These are phyloP conservation scores for Blumeriella jaapii DNA, from an alignment of 2,329 filamentous ascomycete genomes.

Conservation along the genomic window DNA sequence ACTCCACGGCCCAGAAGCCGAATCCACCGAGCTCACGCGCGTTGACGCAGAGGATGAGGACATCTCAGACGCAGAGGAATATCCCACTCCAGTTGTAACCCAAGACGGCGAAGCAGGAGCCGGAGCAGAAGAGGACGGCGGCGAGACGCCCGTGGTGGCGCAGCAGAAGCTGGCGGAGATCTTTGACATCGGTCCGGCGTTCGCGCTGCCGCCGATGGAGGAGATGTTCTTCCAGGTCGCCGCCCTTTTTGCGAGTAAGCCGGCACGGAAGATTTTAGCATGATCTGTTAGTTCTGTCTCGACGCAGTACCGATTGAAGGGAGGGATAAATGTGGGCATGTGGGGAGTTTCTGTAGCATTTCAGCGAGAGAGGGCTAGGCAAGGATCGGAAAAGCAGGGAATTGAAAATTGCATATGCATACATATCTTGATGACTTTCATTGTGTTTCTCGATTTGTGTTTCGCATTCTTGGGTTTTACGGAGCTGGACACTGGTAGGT, in stretches of 20 bases:
- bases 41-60: slow-evolving; percentile 24
- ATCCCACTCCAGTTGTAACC: slow-evolving; percentile 25
- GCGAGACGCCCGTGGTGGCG: slow-evolving; percentile 49
- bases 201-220: slow-evolving; percentile 59
- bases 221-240: slow-evolving; percentile 68
- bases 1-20: slow-evolving; percentile 27
- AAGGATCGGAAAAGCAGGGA: not conserved
- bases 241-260: slow-evolving; percentile 48
- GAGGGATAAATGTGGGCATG: not conserved
- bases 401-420: too few relatives aligned
- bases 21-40: slow-evolving; percentile 12
- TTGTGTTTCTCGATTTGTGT: too few relatives aligned
- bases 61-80: slow-evolving; percentile 25
- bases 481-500: too few relatives aligned
- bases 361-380: slow-evolving; percentile 1
- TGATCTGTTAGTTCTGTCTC: not conserved
- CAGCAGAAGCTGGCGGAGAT: slow-evolving; percentile 58
- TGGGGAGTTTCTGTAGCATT: slow-evolving; percentile 4
- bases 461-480: too few relatives aligned
- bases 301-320: too few relatives aligned
- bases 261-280: slow-evolving; percentile 23
- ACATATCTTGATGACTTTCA: too few relatives aligned
- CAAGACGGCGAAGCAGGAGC: slow-evolving; percentile 34
- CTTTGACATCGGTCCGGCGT: slow-evolving; percentile 58
- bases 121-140: slow-evolving; percentile 38